Percentiles rank a stretch among this genome's conserved stretches.
Conservation (phyloP, 257 asterid species). For the Nicotiana otophora region DNA sequence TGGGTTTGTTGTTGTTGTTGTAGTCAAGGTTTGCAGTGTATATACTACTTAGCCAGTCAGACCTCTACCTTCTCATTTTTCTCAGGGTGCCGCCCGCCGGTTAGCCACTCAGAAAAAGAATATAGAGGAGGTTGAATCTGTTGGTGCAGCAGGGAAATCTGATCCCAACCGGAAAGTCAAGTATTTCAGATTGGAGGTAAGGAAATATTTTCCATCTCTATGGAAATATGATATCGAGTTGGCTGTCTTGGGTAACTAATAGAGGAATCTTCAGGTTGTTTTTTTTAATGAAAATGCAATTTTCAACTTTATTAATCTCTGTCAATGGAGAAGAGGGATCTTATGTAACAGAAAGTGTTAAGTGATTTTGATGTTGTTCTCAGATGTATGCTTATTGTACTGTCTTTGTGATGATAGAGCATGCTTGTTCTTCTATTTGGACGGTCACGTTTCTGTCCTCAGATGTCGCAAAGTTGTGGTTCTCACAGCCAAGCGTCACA, state of each 20-base stretch:
- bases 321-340: not conserved
- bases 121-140: conserved; percentile 84
- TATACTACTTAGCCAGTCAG: not conserved
- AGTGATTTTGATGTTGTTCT: not conserved
- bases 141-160: conserved; percentile 80
- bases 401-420: not conserved
- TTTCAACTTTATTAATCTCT: not conserved
- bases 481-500: not conserved
- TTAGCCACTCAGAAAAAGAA: conserved; percentile 66
- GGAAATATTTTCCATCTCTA: not conserved
- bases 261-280: not conserved
- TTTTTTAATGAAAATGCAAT: not conserved
- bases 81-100: conserved; percentile 96
- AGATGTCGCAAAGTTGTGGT: not conserved
- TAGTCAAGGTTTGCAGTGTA: not conserved
- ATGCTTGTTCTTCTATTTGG: not conserved
- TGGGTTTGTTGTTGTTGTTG: too few species aligned
- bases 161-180: conserved; percentile 52
- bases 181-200: conserved; percentile 85
- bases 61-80: not conserved
- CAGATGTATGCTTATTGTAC: not conserved
- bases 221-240: not conserved
- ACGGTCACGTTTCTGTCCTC: not conserved
- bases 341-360: not conserved
- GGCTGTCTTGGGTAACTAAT: not conserved